Base-by-base conservation (phyloP, 306 rosid species). In the Geum urbanum region DNA sequence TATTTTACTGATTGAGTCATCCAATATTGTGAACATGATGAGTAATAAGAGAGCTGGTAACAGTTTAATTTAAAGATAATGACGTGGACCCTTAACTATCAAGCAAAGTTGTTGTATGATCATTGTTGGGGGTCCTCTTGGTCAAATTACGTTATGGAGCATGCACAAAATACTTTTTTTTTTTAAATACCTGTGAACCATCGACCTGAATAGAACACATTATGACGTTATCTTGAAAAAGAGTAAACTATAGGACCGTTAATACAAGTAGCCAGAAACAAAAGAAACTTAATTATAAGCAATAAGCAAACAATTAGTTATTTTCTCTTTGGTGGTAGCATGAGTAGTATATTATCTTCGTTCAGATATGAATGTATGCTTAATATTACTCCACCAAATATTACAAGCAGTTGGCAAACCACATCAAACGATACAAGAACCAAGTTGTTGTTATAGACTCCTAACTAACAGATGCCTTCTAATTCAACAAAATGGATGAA, bases 111-210 rank as follows among this genome's bases (percentile, higher is more conserved):
- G 3, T 47, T 66, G 22, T n/a, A 18, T 13, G 16, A 8, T 24
- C 24, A 22, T 66, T 27, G 47, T 11, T 8, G 56, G 56, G 5
- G 40, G 27, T 1, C 43, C 3, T 46, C 35, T 43, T 43, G 35
- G 68, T 63, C 51, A 49, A 48, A 49, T 9, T 66, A 3, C 19
- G 43, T 14, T 8, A 47, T 66, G 70, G 35, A 65, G 54, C 70
- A 24, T 46, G 70, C 0, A 65, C 14, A 5, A 46, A 45, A 11
- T 46, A 18, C 18, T 0, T 32, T 32, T 14, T 24, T 22, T 24
- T 22, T 47, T 15, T n/a, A n/a, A n/a, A 13, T 37, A 46, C 51
- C 70, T 14, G 1, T 46, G n/a, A 18, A 63, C 16, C 67, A 63
- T 41, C 51, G 8, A 18, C 67, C 22, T 18, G 67, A n/a, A 44